Base-by-base conservation (phyloP, 352 stramenopile genomes). In the Globisporangium alternatum region DNA sequence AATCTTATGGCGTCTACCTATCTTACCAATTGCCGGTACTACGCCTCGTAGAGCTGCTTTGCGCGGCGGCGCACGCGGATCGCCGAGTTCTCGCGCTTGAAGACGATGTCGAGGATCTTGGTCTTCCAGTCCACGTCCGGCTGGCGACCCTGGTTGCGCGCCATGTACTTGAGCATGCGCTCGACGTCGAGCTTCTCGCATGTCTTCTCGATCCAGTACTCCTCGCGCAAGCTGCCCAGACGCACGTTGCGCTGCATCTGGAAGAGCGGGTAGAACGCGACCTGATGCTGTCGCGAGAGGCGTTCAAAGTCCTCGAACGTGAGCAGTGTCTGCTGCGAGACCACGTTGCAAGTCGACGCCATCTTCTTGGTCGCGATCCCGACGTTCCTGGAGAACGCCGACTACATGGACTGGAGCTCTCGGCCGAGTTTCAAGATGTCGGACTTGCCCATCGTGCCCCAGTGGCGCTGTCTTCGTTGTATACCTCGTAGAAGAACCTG, bases 401-500 rank as follows among this genome's bases (percentile, higher is more conserved):
- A 72, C 8, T 75, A 64, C 19, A 83, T 70, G 2, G 74, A 64
- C 28, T 88, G 74, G 10, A 90, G 57, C 22, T 86, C 66, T 19
- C 77, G 43, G 8, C 67, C 68, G 9, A 88, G 65, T 12, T 74
- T 74, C 9, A 68, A 60, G 22, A 86, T 74, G 17, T 80, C 78
- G 19, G 60, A 73, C 44, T 70, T 68, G 33, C 58, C 66, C 71
- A 84, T 80, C 2, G 64, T 43, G 0, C 51, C n/a, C 48, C 37
- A 2, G 35, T 45, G 28, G 48, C 64, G 12, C 35, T 57, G n/a
- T 74, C 74, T 56, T 72, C 56, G 3, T 67, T 80, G 57, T 82
- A 86, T 6, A 78, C 67, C 37, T 82, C 62, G 59, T 81, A 89
- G 66, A 88, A 78, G 59, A 88, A 90, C n/a, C 74, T 72, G 56